These are phyloP conservation scores for Actinidia arguta DNA, from an alignment of 179 eudicot species.

Conservation along the genomic window DNA sequence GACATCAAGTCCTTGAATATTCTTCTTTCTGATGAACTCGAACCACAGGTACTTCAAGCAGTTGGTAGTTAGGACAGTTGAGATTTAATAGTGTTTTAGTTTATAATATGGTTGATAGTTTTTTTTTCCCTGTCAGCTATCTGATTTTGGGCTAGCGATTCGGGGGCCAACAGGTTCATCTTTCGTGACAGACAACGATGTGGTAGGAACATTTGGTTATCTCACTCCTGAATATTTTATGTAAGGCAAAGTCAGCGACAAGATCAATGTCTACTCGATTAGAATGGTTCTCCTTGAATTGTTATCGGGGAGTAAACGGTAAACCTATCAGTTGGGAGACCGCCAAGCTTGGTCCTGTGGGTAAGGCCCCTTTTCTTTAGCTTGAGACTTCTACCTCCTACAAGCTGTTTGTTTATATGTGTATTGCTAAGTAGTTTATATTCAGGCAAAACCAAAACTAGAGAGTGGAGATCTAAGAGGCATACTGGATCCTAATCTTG, in stretches of 20 bases:
- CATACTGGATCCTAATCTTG: conserved; percentile 70
- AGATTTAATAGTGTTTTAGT: background rate
- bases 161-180: conserved; percentile 73
- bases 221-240: conserved; percentile 96
- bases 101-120: background rate
- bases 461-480: conserved; percentile 56
- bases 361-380: conserved; percentile 44
- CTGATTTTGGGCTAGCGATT: conserved; percentile 92
- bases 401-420: background rate
- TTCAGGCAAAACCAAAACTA: conserved; percentile 74
- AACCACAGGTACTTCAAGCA: conserved; percentile 68
- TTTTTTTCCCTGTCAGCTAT: conserved; percentile 49
- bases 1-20: conserved; percentile 98
- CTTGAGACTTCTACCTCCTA: background rate
- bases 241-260: conserved; percentile 96
- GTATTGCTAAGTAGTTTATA: conserved; percentile 3
- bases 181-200: conserved; percentile 63
- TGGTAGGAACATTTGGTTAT: conserved; percentile 96
- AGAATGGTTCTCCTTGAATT: conserved; percentile 95
- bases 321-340: conserved; percentile 68
- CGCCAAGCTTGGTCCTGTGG: conserved; percentile 92
- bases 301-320: conserved; percentile 76
- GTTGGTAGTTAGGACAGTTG: background rate
- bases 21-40: conserved; percentile 72
- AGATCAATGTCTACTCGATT: conserved; percentile 87